Evolutionary conservation across 768 basidiomycete genomes (phyloP).

Genomic region (Pulveroboletus frians): DNA sequence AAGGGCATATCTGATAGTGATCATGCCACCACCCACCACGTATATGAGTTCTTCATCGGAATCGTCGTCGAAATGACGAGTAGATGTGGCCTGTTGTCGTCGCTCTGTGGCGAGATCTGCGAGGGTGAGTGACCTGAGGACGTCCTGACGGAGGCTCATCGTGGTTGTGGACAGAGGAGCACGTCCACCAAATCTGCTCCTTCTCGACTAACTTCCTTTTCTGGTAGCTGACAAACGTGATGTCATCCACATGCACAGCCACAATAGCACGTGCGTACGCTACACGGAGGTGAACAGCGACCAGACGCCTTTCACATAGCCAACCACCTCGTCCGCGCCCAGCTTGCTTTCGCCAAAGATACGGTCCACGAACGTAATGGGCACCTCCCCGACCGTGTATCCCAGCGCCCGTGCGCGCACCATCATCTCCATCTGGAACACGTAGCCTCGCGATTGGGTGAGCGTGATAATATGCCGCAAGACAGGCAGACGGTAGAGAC

Average conservation of each 20-base stretch:
- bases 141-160: conserved; percentile 67
- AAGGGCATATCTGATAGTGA: conserved; percentile 5
- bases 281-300: conserved; percentile 69
- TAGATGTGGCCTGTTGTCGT: conserved; percentile 19
- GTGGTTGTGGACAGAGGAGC: conserved; percentile 27
- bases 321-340: conserved; percentile 81
- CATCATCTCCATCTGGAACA: conserved; percentile 99
- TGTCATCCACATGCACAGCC: conserved; percentile 13
- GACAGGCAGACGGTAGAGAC: conserved; percentile 72
- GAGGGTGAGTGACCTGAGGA: conserved; percentile 52
- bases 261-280: conserved; percentile 7
- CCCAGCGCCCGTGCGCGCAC: conserved; percentile 80
- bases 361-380: conserved; percentile 92
- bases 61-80: conserved; percentile 38
- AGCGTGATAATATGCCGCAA: conserved; percentile 79
- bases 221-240: conserved; percentile 19
- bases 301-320: conserved; percentile 84
- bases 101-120: conserved; percentile 29
- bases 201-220: conserved; percentile 5
- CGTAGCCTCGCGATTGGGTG: conserved; percentile 85
- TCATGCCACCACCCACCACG: conserved; percentile 46
- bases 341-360: conserved; percentile 93
- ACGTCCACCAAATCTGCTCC: background rate
- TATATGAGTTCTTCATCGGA: conserved; percentile 66
- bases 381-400: conserved; percentile 84